Base-by-base conservation (phyloP, 345 rosid genomes). In the Eucalyptus albens region DNA sequence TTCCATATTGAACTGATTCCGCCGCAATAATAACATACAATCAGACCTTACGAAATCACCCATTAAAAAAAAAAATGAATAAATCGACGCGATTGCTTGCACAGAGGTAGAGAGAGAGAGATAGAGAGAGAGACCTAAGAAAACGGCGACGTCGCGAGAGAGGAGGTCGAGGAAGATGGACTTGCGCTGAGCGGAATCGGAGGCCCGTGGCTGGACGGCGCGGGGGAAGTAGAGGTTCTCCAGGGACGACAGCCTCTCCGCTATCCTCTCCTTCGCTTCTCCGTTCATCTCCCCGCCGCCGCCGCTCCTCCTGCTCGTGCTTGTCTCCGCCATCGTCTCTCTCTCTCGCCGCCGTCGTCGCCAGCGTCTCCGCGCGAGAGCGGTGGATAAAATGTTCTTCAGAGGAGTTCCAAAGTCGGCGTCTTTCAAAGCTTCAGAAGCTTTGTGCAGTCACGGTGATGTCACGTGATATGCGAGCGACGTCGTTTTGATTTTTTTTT, bases 141-240 rank as follows among this genome's bases (percentile, higher is more conserved):
- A 97, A 56, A 97, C 96, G 93, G 98, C 95, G 91, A 91, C 95
- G 91, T 97, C 98, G 31, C 99, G 95, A 67, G 94, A 92, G 90
- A 97, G 98, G 90, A 97, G 99, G 93, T 97, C 97, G 89, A 92
- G 94, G 91, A 97, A 96, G 89, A 97, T 92, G 89, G 97, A 92
- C 91, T 97, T 94, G 89, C 99, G 99, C 86, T 92, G 94, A 86
- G 96, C 93, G 86, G 98, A 94, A 62, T 93, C 91, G 83, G 91
- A 19, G 87, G 97, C 89, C 42, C 92, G 82, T 16, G 95, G 89
- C 53, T 94, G 96, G 45, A 94, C 91, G 55, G 97, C 96, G 90
- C 97, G 97, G 37, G 99, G 99, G 91, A 94, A 97, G 92, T 97
- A 97, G 88, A 97, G 99, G 60, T 92, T 89, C 5, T 97, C 97